Base-by-base conservation (phyloP, 345 rosid genomes). In the Populus pruinosa region DNA sequence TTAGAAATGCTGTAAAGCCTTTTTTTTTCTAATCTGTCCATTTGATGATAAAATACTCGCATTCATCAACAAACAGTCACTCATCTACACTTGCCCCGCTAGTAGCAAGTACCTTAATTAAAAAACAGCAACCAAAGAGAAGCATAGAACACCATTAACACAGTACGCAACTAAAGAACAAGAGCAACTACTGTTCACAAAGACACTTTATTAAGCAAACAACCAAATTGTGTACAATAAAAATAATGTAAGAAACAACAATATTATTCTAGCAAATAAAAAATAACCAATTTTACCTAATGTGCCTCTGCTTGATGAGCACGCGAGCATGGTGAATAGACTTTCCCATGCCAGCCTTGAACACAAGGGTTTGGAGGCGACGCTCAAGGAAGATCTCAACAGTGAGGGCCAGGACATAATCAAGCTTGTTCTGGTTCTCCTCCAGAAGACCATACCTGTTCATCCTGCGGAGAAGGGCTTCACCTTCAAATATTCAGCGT, bases 381-480 rank as follows among this genome's bases (percentile, higher is more conserved):
- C 81, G 77, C 67, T 78, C 81, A 55, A 78, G 81, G 43, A 78
- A 78, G 75, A 65, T 78, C 77, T 78, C 81, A 3, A 78, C 81
- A 17, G 81, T 78, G 67, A 78, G 59, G 61, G 81, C 81, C 77
- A 78, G 41, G 20, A 78, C 81, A 55, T 78, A 78, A 78, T 72
- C 81, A 38, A 78, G 77, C 76, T 78, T 78, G 81, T 72, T 78
- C 69, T 78, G 81, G 59, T 55, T 72, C 81, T 78, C 81, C 6
- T 78, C 81, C 72, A 78, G 73, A 1, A 78, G 77, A 5, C 81
- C 81, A 72, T 78, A 67, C 23, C 76, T 25, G 49, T 78, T 78
- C 81, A 78, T 78, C 71, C 81, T 65, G 36, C 81, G 69, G 21
- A 78, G 77, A 53, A 78, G 81, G 18, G 81, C 81, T 38, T 78